Conservation (phyloP, 345 rosid species). For the Rhizophora mangle region DNA sequence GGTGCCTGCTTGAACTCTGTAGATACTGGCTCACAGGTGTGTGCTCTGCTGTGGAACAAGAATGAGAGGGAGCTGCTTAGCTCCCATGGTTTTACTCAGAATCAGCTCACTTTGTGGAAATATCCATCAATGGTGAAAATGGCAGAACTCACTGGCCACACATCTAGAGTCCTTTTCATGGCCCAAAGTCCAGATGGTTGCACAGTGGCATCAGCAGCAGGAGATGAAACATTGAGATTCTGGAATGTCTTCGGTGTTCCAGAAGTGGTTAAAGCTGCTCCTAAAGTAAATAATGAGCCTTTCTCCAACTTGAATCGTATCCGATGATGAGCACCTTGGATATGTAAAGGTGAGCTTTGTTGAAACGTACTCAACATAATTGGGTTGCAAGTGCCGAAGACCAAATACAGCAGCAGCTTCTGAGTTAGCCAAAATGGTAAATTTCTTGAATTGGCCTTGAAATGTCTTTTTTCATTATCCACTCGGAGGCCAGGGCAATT, state of each 20-base stretch:
- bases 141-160: constrained; percentile 44
- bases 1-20: constrained; percentile 50
- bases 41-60: constrained; percentile 46
- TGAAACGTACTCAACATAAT: too few species aligned
- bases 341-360: neutral
- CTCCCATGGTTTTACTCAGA: constrained; percentile 46
- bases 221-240: constrained; percentile 55
- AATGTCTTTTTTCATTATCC: too few species aligned
- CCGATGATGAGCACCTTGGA: constrained; percentile 24
- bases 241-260: constrained; percentile 65
- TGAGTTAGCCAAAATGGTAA: too few species aligned
- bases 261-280: constrained; percentile 48
- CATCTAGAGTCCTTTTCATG: constrained; percentile 43
- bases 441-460: too few species aligned
- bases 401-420: too few species aligned
- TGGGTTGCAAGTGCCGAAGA: too few species aligned
- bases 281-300: constrained; percentile 44
- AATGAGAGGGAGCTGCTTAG: constrained; percentile 44
- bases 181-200: constrained; percentile 64
- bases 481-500: too few species aligned
- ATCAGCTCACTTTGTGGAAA: constrained; percentile 44
- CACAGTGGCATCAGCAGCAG: constrained; percentile 67
- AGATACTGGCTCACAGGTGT: constrained; percentile 41
- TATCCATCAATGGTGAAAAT: constrained; percentile 49
- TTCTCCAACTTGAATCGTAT: constrained; percentile 49